Conservation (phyloP, 331 rosid genomes). For the Acacia pycnantha region DNA sequence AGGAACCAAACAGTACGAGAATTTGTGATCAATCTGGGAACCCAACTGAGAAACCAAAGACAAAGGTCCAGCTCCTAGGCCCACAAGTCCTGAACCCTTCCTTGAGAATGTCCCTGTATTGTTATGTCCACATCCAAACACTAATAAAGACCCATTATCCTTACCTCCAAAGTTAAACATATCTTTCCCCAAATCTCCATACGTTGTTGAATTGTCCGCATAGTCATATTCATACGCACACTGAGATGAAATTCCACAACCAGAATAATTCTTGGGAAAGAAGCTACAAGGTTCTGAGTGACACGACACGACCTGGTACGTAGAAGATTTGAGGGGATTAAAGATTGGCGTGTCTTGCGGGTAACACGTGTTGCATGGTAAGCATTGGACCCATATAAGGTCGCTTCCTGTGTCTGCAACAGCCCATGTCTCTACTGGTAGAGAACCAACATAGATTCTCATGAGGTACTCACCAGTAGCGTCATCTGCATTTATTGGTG, state of each 20-base stretch:
- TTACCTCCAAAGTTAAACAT: constrained; percentile 4
- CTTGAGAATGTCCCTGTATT: not conserved
- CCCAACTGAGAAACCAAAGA: constrained; percentile 23
- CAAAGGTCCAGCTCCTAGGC: constrained; percentile 15
- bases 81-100: not conserved
- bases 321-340: constrained; percentile 18
- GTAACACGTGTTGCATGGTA: constrained; percentile 13
- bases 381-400: constrained; percentile 34
- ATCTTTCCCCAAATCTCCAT: constrained; percentile 17
- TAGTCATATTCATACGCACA: not conserved
- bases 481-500: not conserved
- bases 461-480: constrained; percentile 16
- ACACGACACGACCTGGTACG: not conserved
- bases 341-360: constrained; percentile 24
- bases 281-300: not conserved
- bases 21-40: not conserved
- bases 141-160: not conserved
- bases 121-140: constrained; percentile 30
- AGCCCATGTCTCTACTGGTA: constrained; percentile 19
- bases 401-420: not conserved
- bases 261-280: not conserved
- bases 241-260: constrained; percentile 3
- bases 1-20: constrained; percentile 21
- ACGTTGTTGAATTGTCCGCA: not conserved
- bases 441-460: constrained; percentile 32